Conservation (phyloP, 78 protist genomes). For the Chrysochromulina parva region DNA sequence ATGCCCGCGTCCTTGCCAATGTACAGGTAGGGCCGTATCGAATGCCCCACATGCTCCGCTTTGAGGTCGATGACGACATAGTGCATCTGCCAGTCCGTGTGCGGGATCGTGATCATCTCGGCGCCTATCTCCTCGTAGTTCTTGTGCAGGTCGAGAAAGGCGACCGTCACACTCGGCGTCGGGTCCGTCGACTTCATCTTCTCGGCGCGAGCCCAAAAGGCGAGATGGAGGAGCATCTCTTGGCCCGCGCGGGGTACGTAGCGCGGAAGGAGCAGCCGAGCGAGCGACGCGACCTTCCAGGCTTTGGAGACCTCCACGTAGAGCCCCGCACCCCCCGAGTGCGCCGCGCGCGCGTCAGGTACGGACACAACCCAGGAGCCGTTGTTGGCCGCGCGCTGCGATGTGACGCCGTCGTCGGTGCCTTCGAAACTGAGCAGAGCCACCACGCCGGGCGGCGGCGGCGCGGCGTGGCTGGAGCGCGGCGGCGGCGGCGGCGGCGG, state of each 20-base stretch:
- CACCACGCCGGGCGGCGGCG: constrained; percentile 6
- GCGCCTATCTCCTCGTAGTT: neutral
- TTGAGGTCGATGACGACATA: neutral
- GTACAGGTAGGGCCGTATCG: neutral
- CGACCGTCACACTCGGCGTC: neutral
- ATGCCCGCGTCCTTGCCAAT: neutral
- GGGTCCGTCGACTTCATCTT: neutral
- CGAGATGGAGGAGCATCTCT: neutral
- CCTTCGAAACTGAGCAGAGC: neutral
- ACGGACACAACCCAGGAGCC: neutral
- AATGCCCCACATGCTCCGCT: neutral
- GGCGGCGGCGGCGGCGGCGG: neutral
- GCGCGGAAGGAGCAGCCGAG: neutral
- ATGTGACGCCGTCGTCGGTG: neutral
- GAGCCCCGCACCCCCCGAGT: neutral
- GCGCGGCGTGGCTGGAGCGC: neutral
- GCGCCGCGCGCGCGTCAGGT: neutral
- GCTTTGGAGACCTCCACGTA: neutral
- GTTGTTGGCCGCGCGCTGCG: neutral
- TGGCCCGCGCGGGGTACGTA: neutral
- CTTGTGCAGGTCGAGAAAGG: neutral
- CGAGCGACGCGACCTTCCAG: neutral
- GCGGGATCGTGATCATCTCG: neutral
- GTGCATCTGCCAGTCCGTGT: neutral
- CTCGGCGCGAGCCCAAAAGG: neutral